Percentiles rank a stretch among this genome's conserved stretches.
Conservation (phyloP, 2,329 filamentous ascomycete genomes). For the Clonostachys chloroleuca region DNA sequence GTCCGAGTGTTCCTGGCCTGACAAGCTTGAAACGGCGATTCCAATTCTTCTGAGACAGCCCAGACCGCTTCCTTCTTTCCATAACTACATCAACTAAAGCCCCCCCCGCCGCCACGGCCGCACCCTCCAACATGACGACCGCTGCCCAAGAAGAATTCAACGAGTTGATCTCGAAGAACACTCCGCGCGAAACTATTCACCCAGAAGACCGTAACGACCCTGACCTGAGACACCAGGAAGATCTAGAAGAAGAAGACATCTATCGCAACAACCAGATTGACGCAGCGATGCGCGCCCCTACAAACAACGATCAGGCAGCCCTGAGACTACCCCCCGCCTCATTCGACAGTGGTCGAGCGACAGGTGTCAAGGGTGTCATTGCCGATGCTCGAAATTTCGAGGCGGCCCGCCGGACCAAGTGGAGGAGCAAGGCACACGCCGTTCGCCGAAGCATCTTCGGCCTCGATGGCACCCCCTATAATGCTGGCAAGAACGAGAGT, state of each 20-base stretch:
- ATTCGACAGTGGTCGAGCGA: conserved; percentile 66
- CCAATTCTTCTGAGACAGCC: too few relatives aligned
- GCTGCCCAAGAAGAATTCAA: conserved; percentile 66
- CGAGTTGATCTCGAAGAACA: conserved; percentile 54
- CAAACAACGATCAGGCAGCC: conserved; percentile 37
- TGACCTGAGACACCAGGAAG: conserved; percentile 41
- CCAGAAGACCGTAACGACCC: conserved; percentile 54
- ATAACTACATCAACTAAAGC: too few relatives aligned
- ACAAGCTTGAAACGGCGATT: too few relatives aligned
- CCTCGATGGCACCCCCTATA: conserved; percentile 19
- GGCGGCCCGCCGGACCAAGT: conserved; percentile 54
- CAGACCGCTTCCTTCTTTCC: too few relatives aligned
- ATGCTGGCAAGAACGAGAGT: conserved; percentile 22
- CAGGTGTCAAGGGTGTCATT: conserved; percentile 83
- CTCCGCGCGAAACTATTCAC: conserved; percentile 38
- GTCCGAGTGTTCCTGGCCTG: too few relatives aligned
- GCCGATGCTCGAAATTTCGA: conserved; percentile 78
- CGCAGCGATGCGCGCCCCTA: conserved; percentile 61
- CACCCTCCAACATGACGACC: conserved; percentile 25
- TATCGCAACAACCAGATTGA: conserved; percentile 53
- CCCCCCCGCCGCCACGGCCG: too few relatives aligned
- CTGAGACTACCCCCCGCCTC: conserved; percentile 58
- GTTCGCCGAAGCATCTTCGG: conserved; percentile 54
- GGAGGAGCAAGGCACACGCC: conserved; percentile 45
- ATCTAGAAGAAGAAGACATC: conserved; percentile 51